These are phyloP conservation scores for Rozella allomycis DNA, from an alignment of 371 early-diverging fungal genomes.

Conservation along the genomic window DNA sequence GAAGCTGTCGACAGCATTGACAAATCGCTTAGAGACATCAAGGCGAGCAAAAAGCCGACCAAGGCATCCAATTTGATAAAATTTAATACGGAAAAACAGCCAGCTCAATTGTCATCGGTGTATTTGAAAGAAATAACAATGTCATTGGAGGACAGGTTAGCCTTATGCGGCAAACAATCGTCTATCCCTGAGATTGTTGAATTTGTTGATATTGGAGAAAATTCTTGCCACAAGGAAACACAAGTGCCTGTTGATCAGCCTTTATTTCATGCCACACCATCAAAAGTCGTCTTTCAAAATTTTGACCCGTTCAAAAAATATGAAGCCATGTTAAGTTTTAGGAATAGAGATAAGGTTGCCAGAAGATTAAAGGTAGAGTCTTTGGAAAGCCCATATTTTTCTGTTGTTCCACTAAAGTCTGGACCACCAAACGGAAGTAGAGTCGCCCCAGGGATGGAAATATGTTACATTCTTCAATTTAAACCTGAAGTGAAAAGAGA, in stretches of 20 bases:
- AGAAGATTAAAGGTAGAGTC: conserved; percentile 17
- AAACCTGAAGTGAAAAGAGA: conserved; percentile 21
- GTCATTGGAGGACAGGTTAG: no score
- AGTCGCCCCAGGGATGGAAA: conserved; percentile 34
- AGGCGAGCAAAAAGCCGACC: no score
- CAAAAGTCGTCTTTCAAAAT: conserved; percentile 13
- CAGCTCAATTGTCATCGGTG: no score
- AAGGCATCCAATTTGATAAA: no score
- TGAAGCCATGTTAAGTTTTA: conserved; percentile 18
- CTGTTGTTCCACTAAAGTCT: conserved; percentile 11
- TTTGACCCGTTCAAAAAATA: conserved; percentile 20
- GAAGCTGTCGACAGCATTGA: no score
- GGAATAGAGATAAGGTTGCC: conserved; percentile 29
- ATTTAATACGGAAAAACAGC: no score
- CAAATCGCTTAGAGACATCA: no score
- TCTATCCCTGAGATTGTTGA: no score
- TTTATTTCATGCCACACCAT: conserved; percentile 21
- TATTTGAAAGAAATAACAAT: no score
- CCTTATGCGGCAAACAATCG: no score
- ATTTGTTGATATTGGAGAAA: no score
- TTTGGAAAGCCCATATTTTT: conserved; percentile 16
- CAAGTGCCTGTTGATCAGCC: conserved; percentile 18
- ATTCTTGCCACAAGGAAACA: no score
- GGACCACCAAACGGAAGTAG: conserved; percentile 12
- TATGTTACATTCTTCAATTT: conserved; percentile 17